phyloP scores from a whole-genome alignment of 2,329 filamentous ascomycete species.

The Penicillium glabrum region DNA sequence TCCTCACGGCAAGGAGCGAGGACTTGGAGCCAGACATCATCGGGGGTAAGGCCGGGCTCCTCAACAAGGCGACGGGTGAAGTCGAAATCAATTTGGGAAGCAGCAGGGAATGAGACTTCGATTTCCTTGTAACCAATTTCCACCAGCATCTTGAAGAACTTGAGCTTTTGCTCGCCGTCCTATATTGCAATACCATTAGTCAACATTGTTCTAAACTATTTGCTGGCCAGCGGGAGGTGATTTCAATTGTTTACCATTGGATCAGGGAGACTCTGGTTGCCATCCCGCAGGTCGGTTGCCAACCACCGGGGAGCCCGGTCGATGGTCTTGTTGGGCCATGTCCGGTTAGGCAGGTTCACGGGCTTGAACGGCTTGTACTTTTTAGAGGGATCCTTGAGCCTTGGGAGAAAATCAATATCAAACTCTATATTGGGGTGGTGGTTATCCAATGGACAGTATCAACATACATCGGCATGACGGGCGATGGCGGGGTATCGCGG shows the following conservation, averaged over 20 bases:
- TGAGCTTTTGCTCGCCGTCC: constrained; percentile 93
- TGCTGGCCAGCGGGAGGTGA: neutral
- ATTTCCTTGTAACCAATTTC: constrained; percentile 97
- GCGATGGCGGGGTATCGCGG: constrained; percentile 25
- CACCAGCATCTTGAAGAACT: constrained; percentile 91
- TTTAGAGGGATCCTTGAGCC: constrained; percentile 51
- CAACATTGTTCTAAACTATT: constrained; percentile 23
- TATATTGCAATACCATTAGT: constrained; percentile 36
- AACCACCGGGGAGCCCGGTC: constrained; percentile 89
- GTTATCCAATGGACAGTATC: neutral
- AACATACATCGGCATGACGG: constrained; percentile 41
- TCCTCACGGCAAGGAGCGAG: constrained; percentile 90
- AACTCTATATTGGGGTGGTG: neutral
- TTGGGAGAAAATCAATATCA: constrained; percentile 19
- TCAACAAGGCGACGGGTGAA: constrained; percentile 86
- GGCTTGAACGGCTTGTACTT: constrained; percentile 51
- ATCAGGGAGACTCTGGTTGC: constrained; percentile 89
- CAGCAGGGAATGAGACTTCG: constrained; percentile 92
- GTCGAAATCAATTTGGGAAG: constrained; percentile 93
- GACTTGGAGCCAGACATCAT: constrained; percentile 90
- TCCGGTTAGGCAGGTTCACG: constrained; percentile 50
- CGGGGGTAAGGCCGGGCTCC: constrained; percentile 77
- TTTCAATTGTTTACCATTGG: constrained; percentile 67
- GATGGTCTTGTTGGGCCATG: constrained; percentile 81
- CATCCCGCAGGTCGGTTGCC: constrained; percentile 83